phyloP scores from a whole-genome alignment of 352 stramenopile species.

The Phytophthora meadii region DNA sequence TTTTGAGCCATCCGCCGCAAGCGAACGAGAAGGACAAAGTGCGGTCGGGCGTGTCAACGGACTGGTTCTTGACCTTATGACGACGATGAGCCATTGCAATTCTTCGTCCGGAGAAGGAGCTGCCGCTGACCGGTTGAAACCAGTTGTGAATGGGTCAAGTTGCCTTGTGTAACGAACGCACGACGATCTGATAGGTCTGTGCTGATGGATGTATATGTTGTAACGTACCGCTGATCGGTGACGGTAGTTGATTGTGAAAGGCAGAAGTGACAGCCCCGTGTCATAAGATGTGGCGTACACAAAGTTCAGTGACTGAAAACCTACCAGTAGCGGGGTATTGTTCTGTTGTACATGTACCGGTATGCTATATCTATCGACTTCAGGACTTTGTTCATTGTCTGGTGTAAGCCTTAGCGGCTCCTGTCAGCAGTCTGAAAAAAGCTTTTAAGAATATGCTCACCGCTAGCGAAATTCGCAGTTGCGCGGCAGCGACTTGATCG shows the following conservation, averaged over 20 bases:
- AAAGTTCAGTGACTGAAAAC: background rate
- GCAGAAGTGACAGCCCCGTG: slow-evolving; percentile 1
- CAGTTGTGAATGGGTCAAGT: slow-evolving; percentile 22
- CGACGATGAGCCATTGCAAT: slow-evolving; percentile 14
- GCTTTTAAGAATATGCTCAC: no score
- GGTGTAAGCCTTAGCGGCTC: no score
- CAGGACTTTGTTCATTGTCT: no score
- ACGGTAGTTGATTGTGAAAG: slow-evolving; percentile 2
- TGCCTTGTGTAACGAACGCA: slow-evolving; percentile 22
- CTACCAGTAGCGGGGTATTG: no score
- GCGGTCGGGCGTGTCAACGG: slow-evolving; percentile 4
- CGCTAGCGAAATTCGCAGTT: slow-evolving; percentile 16
- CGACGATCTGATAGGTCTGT: slow-evolving; percentile 8
- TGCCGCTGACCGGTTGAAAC: slow-evolving; percentile 10
- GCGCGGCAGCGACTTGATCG: background rate
- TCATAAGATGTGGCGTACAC: slow-evolving; percentile 6
- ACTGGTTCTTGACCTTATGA: slow-evolving; percentile 5
- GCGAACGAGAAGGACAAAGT: slow-evolving; percentile 84
- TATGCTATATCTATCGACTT: no score
- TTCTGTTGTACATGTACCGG: no score
- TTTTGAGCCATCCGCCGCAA: slow-evolving; percentile 88
- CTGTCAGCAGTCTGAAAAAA: no score
- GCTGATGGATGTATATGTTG: background rate
- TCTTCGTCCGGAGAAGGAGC: background rate
- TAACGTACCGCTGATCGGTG: slow-evolving; percentile 10